Base-by-base conservation (phyloP, 2,329 filamentous ascomycete species). In the Cladobotryum protrusum region DNA sequence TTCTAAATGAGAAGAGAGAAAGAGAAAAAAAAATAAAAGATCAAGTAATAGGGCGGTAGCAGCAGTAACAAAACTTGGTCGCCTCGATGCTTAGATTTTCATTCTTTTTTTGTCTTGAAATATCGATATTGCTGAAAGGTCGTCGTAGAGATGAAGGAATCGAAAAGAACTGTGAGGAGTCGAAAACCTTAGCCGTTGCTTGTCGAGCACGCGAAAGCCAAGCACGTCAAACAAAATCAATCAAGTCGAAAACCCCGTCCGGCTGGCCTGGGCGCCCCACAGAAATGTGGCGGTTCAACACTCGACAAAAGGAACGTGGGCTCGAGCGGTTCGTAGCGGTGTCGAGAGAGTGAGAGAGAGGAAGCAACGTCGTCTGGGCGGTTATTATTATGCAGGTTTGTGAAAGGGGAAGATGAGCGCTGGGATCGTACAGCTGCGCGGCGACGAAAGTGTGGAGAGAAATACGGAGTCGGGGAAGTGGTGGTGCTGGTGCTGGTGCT, bases 321-420 rank as follows among this genome's bases (percentile, higher is more conserved):
- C 14, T 45, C 43, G 43, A 45, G 43, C 35, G 42, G 14, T 29
- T 33, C 42, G 42, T 14, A 43, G 42, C 42, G 42, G 42, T 43
- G 42, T 43, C 24, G 42, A 14, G 18, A n/a, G 35, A 37, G 35
- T 13, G 4, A 37, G 35, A n/a, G 35, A 37, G 35, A 37, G 17
- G 12, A 12, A 37, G 35, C 35, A n/a, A n/a, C 17, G 14, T n/a
- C 33, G 9, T 37, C 11, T 29, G 24, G 24, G 24, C 24, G 24
- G 24, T 29, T 29, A 29, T 29, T 29, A 29, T 29, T 8, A 37
- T 37, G 35, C 35, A 37, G 17, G 35, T n/a, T 17, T n/a, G 35
- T 37, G 35, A 37, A 37, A 37, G 12, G 35, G 35, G 35, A 17
- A 37, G 35, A 37, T 17, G 35, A 37, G 24, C 24, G 24, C 24